Evolutionary conservation across 345 rosid genomes (phyloP), one percentile per base, ranked within the genome.

Genomic region (Dovyalis caffra): DNA sequence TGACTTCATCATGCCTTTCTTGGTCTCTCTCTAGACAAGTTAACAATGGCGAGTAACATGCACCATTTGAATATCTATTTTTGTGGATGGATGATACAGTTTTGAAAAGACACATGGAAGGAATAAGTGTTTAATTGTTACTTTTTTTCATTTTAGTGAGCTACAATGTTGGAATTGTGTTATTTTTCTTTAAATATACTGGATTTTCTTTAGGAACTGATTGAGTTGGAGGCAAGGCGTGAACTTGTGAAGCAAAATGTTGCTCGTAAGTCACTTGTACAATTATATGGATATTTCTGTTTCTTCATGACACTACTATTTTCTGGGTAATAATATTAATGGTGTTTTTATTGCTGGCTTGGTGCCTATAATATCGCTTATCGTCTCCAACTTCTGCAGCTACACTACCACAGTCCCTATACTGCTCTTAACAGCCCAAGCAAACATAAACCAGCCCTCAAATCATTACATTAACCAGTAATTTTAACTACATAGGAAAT

Each of bases 191-290:
- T 56, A 56, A n/a, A 23, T 56, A n/a, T 9, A 56, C 61, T 56
- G 0, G 61, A 56, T 56, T 56, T 56, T 73, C 14, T 82, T 45
- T 85, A 89, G 98, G 98, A 93, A 82, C 83, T 93, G 88, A 82
- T 80, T 69, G 86, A 88, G 68, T 88, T 95, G 66, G 97, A 93
- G 83, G 93, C 89, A 74, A 89, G 87, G 86, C 97, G 97, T 72
- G 96, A 95, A 77, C 92, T 76, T 68, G 88, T 90, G 70, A 89
- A 71, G 86, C 94, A 88, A 73, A 95, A 95, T 84, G 92, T 90
- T 64, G 92, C 94, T 69, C 77, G 98, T 95, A 90, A 9, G 93
- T 76, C 72, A 15, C 62, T 77, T 56, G 31, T 75, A 20, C 21
- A 26, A 58, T n/a, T 56, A 23, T 56, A 56, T 56, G n/a, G 61